Percentiles rank a stretch among this genome's conserved stretches.
Evolutionary conservation across 345 rosid genomes (phyloP).

Genomic region (Citrus medica): DNA sequence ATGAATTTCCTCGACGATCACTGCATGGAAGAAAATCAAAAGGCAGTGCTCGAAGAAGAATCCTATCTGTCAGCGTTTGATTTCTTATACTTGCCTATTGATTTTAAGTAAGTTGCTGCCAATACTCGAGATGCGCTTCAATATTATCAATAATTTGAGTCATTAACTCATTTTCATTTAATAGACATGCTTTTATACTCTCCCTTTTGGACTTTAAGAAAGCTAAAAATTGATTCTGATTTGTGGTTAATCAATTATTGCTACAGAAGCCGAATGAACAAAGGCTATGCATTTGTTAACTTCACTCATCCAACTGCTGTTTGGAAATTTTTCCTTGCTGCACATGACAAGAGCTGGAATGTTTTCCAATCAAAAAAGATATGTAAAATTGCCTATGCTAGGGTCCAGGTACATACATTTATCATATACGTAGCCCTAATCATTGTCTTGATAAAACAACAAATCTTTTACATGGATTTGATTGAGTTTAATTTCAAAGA

Average conservation of each 20-base stretch:
- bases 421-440: not conserved
- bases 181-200: not conserved
- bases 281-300: no score
- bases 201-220: not conserved
- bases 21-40: slow-evolving; percentile 40
- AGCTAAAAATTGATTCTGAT: not conserved
- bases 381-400: slow-evolving; percentile 49
- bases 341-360: slow-evolving; percentile 43
- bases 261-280: no score
- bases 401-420: slow-evolving; percentile 46
- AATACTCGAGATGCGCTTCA: not conserved
- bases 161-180: not conserved
- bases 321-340: slow-evolving; percentile 37
- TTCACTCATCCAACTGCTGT: slow-evolving; percentile 58
- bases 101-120: slow-evolving; percentile 42
- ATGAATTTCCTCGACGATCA: slow-evolving; percentile 52
- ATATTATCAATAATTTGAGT: not conserved
- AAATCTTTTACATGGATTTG: not conserved
- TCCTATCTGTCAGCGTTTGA: slow-evolving; percentile 48
- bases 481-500: not conserved
- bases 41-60: slow-evolving; percentile 17
- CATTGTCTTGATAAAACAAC: not conserved
- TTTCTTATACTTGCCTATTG: slow-evolving; percentile 73
- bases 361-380: slow-evolving; percentile 45
- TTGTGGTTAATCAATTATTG: not conserved